phyloP scores from a whole-genome alignment of 441 rosid species.

The Gossypium lobatum region DNA sequence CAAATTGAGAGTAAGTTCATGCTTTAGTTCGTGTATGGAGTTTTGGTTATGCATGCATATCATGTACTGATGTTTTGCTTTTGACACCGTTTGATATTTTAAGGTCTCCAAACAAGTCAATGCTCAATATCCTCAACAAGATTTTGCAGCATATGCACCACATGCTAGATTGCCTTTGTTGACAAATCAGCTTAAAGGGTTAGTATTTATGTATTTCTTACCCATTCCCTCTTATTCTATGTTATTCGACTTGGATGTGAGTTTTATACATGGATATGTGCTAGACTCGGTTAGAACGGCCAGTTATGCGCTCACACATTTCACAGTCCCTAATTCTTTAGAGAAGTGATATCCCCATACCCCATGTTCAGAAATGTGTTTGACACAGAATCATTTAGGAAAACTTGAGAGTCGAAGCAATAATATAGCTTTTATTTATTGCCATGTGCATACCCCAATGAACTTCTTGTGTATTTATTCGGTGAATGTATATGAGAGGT shows the following conservation, averaged over 20 bases:
- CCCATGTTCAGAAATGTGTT: not conserved
- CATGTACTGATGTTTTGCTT: slow-evolving; percentile 1
- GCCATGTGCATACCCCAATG: not conserved
- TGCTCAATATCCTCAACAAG: slow-evolving; percentile 35
- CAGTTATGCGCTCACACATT: too few species aligned
- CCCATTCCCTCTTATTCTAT: not conserved
- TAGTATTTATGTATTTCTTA: slow-evolving; percentile 18
- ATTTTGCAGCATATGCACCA: slow-evolving; percentile 32
- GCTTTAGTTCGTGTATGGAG: slow-evolving; percentile 7
- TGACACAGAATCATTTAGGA: not conserved
- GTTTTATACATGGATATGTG: not conserved
- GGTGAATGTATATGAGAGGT: too few species aligned
- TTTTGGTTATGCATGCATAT: not conserved
- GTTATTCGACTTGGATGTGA: not conserved
- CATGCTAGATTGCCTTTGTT: slow-evolving; percentile 26
- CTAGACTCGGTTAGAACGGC: not conserved
- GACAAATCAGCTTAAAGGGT: slow-evolving; percentile 45
- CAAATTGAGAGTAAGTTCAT: slow-evolving; percentile 46
- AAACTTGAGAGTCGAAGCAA: not conserved
- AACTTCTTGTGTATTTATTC: too few species aligned
- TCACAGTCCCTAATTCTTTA: not conserved
- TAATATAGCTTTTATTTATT: not conserved
- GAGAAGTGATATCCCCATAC: not conserved
- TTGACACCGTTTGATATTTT: slow-evolving; percentile 13
- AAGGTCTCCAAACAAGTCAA: slow-evolving; percentile 44